Evolutionary conservation across 1,284 basidiomycete species (phyloP).

Genomic region (Malassezia restricta): DNA sequence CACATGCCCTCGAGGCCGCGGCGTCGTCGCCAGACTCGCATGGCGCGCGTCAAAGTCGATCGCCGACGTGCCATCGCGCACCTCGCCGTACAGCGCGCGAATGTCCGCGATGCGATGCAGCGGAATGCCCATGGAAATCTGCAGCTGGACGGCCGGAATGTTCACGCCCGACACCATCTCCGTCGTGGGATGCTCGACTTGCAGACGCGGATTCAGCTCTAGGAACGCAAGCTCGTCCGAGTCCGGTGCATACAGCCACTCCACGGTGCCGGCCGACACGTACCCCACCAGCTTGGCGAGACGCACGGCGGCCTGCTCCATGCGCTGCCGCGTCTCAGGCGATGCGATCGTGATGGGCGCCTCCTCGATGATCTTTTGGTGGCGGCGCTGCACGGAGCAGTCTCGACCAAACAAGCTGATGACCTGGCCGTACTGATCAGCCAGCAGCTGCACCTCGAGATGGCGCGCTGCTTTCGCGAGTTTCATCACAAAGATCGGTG

Average conservation of each 20-base stretch:
- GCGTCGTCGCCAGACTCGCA: conserved; percentile 51
- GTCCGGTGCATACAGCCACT: conserved; percentile 89
- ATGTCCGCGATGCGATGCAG: conserved; percentile 92
- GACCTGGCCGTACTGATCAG: conserved; percentile 98
- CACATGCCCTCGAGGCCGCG: conserved; percentile 92
- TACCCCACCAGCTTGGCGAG: conserved; percentile 97
- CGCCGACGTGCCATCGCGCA: conserved; percentile 20
- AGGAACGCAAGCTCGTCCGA: conserved; percentile 94
- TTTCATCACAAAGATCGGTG: conserved; percentile 99
- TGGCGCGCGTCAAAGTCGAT: conserved; percentile 89
- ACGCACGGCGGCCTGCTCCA: conserved; percentile 96
- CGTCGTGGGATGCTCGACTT: conserved; percentile 91
- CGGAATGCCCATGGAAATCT: conserved; percentile 96
- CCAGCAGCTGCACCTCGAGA: conserved; percentile 93
- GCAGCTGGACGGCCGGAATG: conserved; percentile 90
- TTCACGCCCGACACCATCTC: conserved; percentile 99
- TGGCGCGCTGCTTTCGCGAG: conserved; percentile 93
- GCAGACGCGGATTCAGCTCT: conserved; percentile 96
- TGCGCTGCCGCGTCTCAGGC: conserved; percentile 64
- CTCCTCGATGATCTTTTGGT: conserved; percentile 99
- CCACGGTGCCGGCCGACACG: conserved; percentile 95
- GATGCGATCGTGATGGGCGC: conserved; percentile 91
- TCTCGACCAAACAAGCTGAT: conserved; percentile 98
- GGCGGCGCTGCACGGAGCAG: conserved; percentile 96
- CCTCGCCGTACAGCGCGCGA: conserved; percentile 74